Evolutionary conservation across 441 rosid species (phyloP).

Genomic region (Capsella rubella): DNA sequence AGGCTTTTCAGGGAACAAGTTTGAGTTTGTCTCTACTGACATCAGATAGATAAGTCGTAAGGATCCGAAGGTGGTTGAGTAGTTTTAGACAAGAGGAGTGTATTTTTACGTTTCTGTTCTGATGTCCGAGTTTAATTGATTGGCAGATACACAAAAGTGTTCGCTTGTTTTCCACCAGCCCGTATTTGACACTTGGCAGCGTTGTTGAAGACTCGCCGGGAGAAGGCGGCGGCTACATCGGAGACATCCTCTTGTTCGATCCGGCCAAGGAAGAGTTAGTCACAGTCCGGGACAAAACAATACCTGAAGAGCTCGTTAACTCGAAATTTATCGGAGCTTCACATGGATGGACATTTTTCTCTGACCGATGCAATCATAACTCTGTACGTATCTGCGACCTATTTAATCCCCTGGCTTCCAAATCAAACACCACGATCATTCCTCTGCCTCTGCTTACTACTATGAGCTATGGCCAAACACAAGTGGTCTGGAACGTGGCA

Average conservation of each 20-base stretch:
- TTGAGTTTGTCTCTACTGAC: background rate
- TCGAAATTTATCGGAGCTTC: constrained; percentile 7
- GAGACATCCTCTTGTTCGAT: constrained; percentile 13
- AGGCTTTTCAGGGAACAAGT: background rate
- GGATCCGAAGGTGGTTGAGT: background rate
- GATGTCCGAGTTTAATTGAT: background rate
- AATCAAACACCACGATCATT: background rate
- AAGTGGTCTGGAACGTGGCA: constrained; percentile 22
- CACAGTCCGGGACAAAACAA: constrained; percentile 3
- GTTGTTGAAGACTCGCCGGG: background rate
- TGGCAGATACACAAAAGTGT: background rate
- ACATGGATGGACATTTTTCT: constrained; percentile 6
- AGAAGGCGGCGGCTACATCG: background rate
- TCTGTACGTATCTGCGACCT: constrained; percentile 6
- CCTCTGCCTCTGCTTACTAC: constrained; percentile 7
- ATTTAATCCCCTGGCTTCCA: background rate
- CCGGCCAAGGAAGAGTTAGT: constrained; percentile 8
- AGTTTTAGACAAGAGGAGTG: background rate
- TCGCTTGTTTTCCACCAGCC: background rate
- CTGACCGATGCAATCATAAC: background rate
- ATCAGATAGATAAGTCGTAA: background rate
- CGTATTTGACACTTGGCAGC: constrained; percentile 2
- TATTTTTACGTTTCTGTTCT: background rate
- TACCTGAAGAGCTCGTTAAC: background rate
- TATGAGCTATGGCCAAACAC: background rate